These are phyloP conservation scores for Pseudonectria foliicola DNA, from an alignment of 2,329 filamentous ascomycete species.

Conservation along the genomic window DNA sequence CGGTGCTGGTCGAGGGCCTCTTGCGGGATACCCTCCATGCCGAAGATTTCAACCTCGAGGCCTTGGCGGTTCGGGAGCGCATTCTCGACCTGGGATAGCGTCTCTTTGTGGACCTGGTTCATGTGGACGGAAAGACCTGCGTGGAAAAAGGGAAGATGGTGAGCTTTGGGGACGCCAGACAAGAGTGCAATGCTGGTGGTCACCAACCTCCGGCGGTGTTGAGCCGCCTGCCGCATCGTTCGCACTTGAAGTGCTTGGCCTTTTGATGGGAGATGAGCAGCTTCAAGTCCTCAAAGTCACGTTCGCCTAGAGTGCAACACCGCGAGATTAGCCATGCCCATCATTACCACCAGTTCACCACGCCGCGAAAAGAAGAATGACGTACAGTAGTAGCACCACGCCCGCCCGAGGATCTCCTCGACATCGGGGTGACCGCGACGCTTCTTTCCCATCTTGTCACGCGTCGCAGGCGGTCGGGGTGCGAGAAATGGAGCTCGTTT, in stretches of 20 bases:
- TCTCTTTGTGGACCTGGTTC: constrained; percentile 98
- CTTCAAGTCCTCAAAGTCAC: constrained; percentile 96
- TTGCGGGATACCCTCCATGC: constrained; percentile 92
- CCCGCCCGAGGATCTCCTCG: constrained; percentile 78
- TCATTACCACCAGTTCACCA: too few relatives aligned
- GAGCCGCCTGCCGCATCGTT: constrained; percentile 76
- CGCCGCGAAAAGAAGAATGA: constrained; percentile 3
- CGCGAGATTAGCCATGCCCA: constrained; percentile 23
- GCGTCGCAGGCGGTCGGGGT: background rate
- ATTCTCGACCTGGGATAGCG: constrained; percentile 81
- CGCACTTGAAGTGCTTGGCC: constrained; percentile 99
- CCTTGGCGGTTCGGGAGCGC: constrained; percentile 79
- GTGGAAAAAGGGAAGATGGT: constrained; percentile 9
- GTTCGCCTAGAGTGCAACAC: constrained; percentile 52
- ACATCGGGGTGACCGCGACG: constrained; percentile 80
- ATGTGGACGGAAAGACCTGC: constrained; percentile 89
- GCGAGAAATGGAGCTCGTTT: constrained; percentile 2
- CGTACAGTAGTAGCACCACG: constrained; percentile 96
- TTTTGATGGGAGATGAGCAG: constrained; percentile 96
- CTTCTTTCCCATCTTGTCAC: constrained; percentile 69
- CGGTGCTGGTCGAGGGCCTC: constrained; percentile 78
- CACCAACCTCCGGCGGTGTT: constrained; percentile 86
- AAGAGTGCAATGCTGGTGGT: background rate
- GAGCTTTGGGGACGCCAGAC: constrained; percentile 3
- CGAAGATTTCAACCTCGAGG: constrained; percentile 92